Evolutionary conservation across 1,139 yeast species (phyloP).

Genomic region (Zygotorulaspora mrakii): DNA sequence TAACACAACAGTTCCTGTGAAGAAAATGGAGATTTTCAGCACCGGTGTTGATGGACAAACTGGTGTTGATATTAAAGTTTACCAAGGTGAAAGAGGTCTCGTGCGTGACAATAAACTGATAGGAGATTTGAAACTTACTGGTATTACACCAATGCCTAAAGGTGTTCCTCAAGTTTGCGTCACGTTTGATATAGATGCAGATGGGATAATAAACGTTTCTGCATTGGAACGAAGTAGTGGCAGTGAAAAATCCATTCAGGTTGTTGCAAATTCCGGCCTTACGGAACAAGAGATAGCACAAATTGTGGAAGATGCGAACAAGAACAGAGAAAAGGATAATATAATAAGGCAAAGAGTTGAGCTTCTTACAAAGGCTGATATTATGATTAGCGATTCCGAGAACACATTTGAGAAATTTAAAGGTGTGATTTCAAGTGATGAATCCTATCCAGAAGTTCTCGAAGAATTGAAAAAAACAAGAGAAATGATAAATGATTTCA

Average conservation of each 20-base stretch:
- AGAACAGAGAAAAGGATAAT: conserved; percentile 30
- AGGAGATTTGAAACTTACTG: conserved; percentile 65
- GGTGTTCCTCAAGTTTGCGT: conserved; percentile 76
- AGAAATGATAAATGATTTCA: conserved; percentile 40
- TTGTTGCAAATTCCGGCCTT: conserved; percentile 65
- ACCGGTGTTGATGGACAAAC: conserved; percentile 87
- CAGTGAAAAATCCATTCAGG: conserved; percentile 56
- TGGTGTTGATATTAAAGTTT: conserved; percentile 72
- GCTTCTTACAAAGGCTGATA: conserved; percentile 46
- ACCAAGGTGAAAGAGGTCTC: conserved; percentile 73
- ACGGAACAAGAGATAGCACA: conserved; percentile 59
- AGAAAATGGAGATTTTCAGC: conserved; percentile 66
- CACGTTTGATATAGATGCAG: conserved; percentile 73
- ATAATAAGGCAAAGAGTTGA: conserved; percentile 38
- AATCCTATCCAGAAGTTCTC: conserved; percentile 38
- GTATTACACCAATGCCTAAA: conserved; percentile 69
- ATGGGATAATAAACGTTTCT: conserved; percentile 73
- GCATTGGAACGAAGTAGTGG: conserved; percentile 65
- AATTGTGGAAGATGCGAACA: conserved; percentile 49
- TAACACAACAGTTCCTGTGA: conserved; percentile 72
- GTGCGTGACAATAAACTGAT: conserved; percentile 70
- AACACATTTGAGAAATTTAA: conserved; percentile 47
- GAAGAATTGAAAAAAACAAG: conserved; percentile 24
- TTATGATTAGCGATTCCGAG: conserved; percentile 54
- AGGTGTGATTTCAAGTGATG: conserved; percentile 38